phyloP scores from a whole-genome alignment of 2,329 filamentous ascomycete genomes.

The Parascedosporium putredinis region DNA sequence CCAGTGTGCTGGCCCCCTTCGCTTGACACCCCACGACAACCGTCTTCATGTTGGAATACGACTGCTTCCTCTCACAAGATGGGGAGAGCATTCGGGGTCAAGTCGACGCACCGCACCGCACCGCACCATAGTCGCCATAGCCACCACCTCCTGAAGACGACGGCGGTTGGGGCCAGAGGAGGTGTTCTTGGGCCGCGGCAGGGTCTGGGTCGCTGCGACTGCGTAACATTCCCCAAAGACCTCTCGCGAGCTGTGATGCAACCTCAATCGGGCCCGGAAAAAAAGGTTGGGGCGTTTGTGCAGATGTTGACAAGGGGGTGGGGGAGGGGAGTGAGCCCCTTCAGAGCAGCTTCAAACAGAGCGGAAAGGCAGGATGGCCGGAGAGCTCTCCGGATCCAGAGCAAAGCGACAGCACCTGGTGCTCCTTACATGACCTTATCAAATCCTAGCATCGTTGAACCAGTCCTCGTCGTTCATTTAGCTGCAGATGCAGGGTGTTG shows the following conservation, averaged over 20 bases:
- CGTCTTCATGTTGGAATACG: too few species aligned
- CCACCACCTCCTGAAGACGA: too few species aligned
- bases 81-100: too few species aligned
- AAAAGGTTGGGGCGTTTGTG: not conserved
- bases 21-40: too few species aligned
- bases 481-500: constrained; percentile 1
- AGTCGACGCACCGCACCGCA: too few species aligned
- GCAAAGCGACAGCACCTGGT: not conserved
- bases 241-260: not conserved
- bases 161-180: too few species aligned
- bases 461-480: not conserved
- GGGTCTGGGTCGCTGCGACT: not conserved
- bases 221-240: too few species aligned
- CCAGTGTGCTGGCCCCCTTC: not conserved
- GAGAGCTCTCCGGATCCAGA: not conserved
- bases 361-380: not conserved
- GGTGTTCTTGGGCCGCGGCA: not conserved
- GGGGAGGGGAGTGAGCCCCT: not conserved
- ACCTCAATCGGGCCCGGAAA: not conserved
- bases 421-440: not conserved
- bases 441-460: not conserved
- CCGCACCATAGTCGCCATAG: too few species aligned
- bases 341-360: not conserved
- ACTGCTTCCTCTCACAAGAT: too few species aligned
- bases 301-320: not conserved